Evolutionary conservation across 345 rosid genomes (phyloP).

Genomic region (Diplotaxis tenuifolia): DNA sequence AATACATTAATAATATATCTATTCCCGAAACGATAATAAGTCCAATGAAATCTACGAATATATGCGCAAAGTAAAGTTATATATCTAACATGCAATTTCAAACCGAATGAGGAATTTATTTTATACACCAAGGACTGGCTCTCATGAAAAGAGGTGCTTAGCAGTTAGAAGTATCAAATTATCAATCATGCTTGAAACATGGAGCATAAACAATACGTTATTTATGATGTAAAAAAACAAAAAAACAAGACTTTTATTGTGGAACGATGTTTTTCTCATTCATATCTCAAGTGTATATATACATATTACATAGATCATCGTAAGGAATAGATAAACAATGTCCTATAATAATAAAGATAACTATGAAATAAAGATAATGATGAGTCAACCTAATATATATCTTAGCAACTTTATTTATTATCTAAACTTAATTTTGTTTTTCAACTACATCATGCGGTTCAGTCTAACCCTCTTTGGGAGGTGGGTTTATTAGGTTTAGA

Average conservation of each 20-base stretch:
- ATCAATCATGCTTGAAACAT: neutral
- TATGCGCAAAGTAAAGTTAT: constrained; percentile 8
- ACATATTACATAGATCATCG: too few relatives aligned
- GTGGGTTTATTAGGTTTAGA: neutral
- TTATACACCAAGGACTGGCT: neutral
- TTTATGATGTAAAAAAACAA: too few relatives aligned
- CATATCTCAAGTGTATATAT: too few relatives aligned
- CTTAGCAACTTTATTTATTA: too few relatives aligned
- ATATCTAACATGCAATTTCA: neutral
- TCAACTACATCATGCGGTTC: neutral
- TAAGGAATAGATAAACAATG: too few relatives aligned
- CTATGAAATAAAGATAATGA: too few relatives aligned
- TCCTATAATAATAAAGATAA: too few relatives aligned
- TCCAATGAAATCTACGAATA: constrained; percentile 15
- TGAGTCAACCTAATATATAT: too few relatives aligned
- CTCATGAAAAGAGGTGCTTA: constrained; percentile 2
- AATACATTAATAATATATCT: too few relatives aligned
- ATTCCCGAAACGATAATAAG: neutral
- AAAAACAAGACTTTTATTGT: too few relatives aligned
- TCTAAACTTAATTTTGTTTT: neutral
- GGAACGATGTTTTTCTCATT: too few relatives aligned
- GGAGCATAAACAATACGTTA: neutral
- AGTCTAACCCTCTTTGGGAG: neutral
- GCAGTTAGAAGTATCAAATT: neutral
- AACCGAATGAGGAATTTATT: neutral